phyloP scores from a whole-genome alignment of 257 asterid species.

The Primulina huaijiensis region DNA sequence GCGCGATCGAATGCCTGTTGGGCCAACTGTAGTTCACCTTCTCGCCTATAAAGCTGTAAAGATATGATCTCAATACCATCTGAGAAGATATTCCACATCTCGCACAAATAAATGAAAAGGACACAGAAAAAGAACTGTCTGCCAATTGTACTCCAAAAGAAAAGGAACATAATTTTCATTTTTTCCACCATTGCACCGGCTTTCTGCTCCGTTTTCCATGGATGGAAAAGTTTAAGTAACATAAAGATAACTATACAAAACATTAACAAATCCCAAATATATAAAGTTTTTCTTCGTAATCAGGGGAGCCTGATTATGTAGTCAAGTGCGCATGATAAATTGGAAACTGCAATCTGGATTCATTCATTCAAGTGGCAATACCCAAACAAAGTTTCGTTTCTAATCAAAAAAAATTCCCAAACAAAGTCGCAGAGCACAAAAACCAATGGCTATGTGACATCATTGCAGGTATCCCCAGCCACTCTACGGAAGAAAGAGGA shows the following conservation, averaged over 20 bases:
- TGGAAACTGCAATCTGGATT: not conserved
- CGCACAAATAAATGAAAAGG: slow-evolving; percentile 17
- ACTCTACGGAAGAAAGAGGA: not conserved
- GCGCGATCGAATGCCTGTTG: slow-evolving; percentile 95
- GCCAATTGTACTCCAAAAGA: not conserved
- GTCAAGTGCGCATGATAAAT: not conserved
- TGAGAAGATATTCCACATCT: slow-evolving; percentile 10
- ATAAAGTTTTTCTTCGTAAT: not conserved
- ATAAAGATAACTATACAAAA: too few relatives aligned
- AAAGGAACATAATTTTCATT: not conserved
- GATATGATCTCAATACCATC: slow-evolving; percentile 29
- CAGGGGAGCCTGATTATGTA: not conserved
- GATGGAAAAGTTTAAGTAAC: not conserved
- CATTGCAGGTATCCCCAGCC: too few relatives aligned
- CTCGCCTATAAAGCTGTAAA: slow-evolving; percentile 72
- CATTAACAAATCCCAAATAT: not conserved
- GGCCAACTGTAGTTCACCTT: slow-evolving; percentile 69
- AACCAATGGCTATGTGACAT: too few relatives aligned
- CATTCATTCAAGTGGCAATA: not conserved
- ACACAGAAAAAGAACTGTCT: slow-evolving; percentile 1
- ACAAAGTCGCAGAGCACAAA: too few relatives aligned
- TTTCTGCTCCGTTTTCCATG: not conserved
- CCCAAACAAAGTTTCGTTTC: not conserved
- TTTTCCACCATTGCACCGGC: not conserved
- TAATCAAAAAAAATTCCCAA: too few relatives aligned